A percentile compares a stretch with the other conserved stretches of the same genome.
Evolutionary conservation across 768 basidiomycete genomes (phyloP).

Genomic region (Russula earlei): DNA sequence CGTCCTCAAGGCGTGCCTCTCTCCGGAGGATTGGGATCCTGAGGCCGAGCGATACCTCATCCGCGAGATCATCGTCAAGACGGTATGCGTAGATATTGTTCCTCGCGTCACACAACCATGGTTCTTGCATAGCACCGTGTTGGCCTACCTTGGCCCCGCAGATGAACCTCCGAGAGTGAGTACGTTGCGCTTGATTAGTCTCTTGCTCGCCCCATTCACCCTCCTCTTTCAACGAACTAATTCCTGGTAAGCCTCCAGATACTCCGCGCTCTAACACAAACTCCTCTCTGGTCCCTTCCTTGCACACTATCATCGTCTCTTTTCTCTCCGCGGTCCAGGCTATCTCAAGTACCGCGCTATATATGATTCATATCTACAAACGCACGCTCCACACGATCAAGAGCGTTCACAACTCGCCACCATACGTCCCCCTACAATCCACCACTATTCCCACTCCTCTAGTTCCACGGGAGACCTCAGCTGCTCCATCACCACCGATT

Average conservation of each 20-base stretch:
- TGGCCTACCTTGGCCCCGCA: slow-evolving; percentile 51
- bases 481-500: not conserved
- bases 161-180: slow-evolving; percentile 11
- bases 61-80: slow-evolving; percentile 74
- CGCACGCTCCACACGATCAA: slow-evolving; percentile 55
- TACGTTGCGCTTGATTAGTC: not conserved
- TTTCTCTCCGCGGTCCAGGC: slow-evolving; percentile 67
- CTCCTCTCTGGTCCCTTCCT: slow-evolving; percentile 24
- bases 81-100: slow-evolving; percentile 44
- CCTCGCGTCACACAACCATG: slow-evolving; percentile 77
- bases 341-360: slow-evolving; percentile 58
- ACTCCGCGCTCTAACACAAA: slow-evolving; percentile 24
- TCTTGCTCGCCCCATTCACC: not conserved
- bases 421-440: not conserved
- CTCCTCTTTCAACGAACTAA: not conserved
- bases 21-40: slow-evolving; percentile 68
- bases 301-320: slow-evolving; percentile 51
- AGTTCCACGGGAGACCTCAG: not conserved
- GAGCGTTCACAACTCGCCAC: slow-evolving; percentile 38
- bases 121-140: slow-evolving; percentile 70
- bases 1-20: slow-evolving; percentile 63
- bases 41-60: slow-evolving; percentile 74
- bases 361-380: slow-evolving; percentile 59
- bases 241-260: slow-evolving; percentile 20
- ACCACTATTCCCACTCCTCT: not conserved